Percentiles rank a stretch among this genome's conserved stretches.
Evolutionary conservation across 2,329 filamentous ascomycete genomes (phyloP).

Genomic region (Madurella mycetomatis): DNA sequence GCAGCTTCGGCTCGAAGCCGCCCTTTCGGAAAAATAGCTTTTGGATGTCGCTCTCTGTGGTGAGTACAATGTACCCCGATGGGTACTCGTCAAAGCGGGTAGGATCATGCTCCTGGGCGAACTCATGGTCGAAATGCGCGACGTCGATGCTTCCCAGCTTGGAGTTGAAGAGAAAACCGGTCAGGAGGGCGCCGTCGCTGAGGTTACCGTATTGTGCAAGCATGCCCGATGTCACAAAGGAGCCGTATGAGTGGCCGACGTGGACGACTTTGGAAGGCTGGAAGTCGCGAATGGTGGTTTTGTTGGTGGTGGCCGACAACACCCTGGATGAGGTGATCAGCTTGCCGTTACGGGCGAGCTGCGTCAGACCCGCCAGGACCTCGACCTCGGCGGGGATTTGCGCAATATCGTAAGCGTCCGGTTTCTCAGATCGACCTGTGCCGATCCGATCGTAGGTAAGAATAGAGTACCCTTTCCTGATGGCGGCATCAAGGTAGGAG

Average conservation of each 20-base stretch:
- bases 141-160: constrained; percentile 17
- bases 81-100: constrained; percentile 17
- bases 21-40: constrained; percentile 32
- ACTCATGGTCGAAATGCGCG: constrained; percentile 23
- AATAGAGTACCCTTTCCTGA: constrained; percentile 48
- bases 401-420: constrained; percentile 49
- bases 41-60: constrained; percentile 28
- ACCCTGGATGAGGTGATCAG: constrained; percentile 36
- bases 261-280: constrained; percentile 31
- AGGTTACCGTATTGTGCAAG: constrained; percentile 31
- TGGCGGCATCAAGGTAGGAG: constrained; percentile 54
- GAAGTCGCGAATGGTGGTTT: neutral
- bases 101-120: constrained; percentile 21
- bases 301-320: neutral
- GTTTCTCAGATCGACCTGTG: constrained; percentile 54
- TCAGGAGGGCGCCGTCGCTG: constrained; percentile 37
- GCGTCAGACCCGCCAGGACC: constrained; percentile 51
- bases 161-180: constrained; percentile 33
- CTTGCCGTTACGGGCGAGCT: constrained; percentile 41
- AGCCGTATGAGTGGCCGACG: constrained; percentile 28
- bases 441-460: constrained; percentile 60
- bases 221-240: constrained; percentile 28
- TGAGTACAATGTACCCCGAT: constrained; percentile 26
- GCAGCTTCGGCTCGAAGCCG: constrained; percentile 28
- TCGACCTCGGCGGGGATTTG: constrained; percentile 56